These are phyloP conservation scores for Schoenoplectus triqueter DNA, from an alignment of 202 grass and related monocot genomes.

Conservation along the genomic window DNA sequence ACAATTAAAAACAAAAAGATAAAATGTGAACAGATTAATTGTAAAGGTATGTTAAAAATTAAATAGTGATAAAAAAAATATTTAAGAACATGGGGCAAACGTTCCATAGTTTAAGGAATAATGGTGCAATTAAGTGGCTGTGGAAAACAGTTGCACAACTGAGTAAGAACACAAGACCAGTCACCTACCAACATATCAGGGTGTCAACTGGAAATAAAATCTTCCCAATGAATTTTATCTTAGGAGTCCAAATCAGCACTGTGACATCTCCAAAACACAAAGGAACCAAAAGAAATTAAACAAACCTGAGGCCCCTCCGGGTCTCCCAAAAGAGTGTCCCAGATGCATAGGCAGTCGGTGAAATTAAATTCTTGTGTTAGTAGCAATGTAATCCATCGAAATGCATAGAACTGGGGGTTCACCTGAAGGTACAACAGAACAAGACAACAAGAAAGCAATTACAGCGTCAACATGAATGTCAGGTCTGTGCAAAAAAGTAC, in stretches of 20 bases:
- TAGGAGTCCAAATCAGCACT: not conserved
- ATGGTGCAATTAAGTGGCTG: not conserved
- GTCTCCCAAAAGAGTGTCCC: conserved; percentile 83
- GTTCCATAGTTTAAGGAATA: not conserved
- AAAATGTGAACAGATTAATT: not conserved
- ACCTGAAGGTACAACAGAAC: conserved; percentile 54
- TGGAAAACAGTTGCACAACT: not conserved
- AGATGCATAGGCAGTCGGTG: conserved; percentile 71
- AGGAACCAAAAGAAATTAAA: conserved; percentile 14
- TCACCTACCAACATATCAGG: not conserved
- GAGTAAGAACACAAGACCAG: not conserved
- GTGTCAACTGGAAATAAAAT: no score
- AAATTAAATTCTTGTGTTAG: conserved; percentile 95
- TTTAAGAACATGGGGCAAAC: not conserved
- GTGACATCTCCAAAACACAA: not conserved
- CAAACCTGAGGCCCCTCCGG: conserved; percentile 79
- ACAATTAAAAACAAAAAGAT: conserved; percentile 20
- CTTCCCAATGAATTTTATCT: no score
- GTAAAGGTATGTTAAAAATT: not conserved
- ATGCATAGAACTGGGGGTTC: conserved; percentile 96
- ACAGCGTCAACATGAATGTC: not conserved
- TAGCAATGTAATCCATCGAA: conserved; percentile 97
- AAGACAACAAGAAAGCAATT: conserved; percentile 33
- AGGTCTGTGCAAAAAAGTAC: not conserved
- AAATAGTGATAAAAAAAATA: not conserved